These are phyloP conservation scores for Phytophthora tubulina DNA, from an alignment of 352 stramenopile genomes.

Conservation along the genomic window DNA sequence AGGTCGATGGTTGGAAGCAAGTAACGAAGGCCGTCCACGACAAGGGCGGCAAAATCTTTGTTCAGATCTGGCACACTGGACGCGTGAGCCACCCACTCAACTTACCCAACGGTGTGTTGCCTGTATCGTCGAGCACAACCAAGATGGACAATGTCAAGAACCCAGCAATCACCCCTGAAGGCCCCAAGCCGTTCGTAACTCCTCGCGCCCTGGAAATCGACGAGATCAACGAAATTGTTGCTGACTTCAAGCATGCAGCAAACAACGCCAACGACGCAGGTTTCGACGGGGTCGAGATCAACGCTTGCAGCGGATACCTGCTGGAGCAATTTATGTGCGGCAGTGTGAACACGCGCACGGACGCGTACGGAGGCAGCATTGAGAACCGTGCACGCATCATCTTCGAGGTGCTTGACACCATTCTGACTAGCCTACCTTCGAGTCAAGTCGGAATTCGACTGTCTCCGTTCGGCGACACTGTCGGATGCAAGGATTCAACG, in stretches of 20 bases:
- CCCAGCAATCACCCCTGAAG: slow-evolving; percentile 12
- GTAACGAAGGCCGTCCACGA: slow-evolving; percentile 44
- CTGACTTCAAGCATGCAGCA: slow-evolving; percentile 71
- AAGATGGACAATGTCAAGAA: neutral
- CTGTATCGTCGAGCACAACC: slow-evolving; percentile 21
- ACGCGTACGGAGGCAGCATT: slow-evolving; percentile 79
- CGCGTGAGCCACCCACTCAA: slow-evolving; percentile 19
- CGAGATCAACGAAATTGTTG: slow-evolving; percentile 70
- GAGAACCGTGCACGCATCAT: slow-evolving; percentile 81
- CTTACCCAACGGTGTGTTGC: slow-evolving; percentile 13
- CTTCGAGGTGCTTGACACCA: slow-evolving; percentile 64
- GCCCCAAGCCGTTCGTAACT: slow-evolving; percentile 41
- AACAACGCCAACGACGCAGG: slow-evolving; percentile 72
- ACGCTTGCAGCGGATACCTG: slow-evolving; percentile 91
- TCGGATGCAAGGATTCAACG: slow-evolving; percentile 45
- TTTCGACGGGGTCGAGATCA: slow-evolving; percentile 92
- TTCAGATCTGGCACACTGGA: slow-evolving; percentile 30
- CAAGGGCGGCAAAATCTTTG: slow-evolving; percentile 22
- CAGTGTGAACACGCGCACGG: slow-evolving; percentile 72
- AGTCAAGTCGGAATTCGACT: slow-evolving; percentile 33
- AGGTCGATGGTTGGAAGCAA: slow-evolving; percentile 41
- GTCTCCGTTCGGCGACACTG: slow-evolving; percentile 42
- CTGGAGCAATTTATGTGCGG: slow-evolving; percentile 89
- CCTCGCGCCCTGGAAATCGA: slow-evolving; percentile 65
- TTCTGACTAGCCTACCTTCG: slow-evolving; percentile 31